Conservation (phyloP, 345 rosid species). For the Hirschfeldia incana region DNA sequence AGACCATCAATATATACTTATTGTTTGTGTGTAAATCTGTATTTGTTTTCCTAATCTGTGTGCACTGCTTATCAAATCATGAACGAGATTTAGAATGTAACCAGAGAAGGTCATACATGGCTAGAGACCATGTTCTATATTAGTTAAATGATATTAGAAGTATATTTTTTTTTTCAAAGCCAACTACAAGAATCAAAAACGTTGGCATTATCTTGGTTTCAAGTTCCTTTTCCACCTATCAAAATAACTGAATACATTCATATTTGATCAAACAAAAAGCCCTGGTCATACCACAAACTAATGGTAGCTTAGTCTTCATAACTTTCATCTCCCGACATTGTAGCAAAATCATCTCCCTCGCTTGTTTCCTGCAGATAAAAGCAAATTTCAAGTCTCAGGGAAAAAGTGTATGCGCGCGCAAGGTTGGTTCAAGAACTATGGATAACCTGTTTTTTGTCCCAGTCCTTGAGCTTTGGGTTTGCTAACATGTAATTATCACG, state of each 20-base stretch:
- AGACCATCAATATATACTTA: neutral
- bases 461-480: conserved; percentile 74
- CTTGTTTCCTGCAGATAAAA: conserved; percentile 48
- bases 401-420: neutral
- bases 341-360: conserved; percentile 49
- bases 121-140: neutral
- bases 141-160: neutral
- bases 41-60: neutral
- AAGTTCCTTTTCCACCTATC: conserved; percentile 1
- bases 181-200: neutral
- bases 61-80: neutral
- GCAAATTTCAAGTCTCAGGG: neutral
- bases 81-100: neutral
- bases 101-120: neutral
- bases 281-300: neutral
- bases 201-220: neutral
- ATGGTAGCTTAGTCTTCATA: conserved; percentile 30
- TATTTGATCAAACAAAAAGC: neutral
- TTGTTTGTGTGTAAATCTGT: conserved; percentile 2
- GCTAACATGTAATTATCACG: conserved; percentile 91
- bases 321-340: conserved; percentile 57
- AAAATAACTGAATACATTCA: conserved; percentile 2
- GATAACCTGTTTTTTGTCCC: conserved; percentile 90
- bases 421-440: neutral
- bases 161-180: neutral